Base-by-base conservation (phyloP, 192 early-diverging fungal genomes). In the Lobosporangium transversale region DNA sequence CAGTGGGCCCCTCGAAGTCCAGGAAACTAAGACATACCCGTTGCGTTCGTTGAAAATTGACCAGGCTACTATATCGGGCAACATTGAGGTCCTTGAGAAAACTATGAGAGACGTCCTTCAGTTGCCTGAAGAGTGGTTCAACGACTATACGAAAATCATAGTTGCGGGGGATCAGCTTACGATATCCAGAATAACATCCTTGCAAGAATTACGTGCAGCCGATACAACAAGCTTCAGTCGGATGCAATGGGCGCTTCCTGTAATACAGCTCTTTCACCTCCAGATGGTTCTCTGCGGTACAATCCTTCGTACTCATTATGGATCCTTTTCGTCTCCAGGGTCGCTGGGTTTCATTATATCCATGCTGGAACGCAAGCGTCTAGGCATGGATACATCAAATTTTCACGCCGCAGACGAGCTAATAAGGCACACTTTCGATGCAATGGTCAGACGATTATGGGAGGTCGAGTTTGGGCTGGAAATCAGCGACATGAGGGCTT, bases 241-340 rank as follows among this genome's bases (percentile, higher is more conserved):
- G 47, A 49, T 20, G 51, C 51, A 29, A 20, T 20, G 47, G 47
- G n/a, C 47, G 6, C 6, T 49, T 21, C 47, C 47, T 23, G n/a
- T 49, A 6, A 15, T 49, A 21, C 47, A 49, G 47, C 47, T 49
- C 6, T 49, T 49, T n/a, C 47, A 49, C n/a, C 47, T 49, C 47
- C 47, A 21, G 18, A 49, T 49, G 47, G 5, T 23, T 14, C n/a
- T 49, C 21, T 49, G 47, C 21, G 20, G 20, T 15, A 49, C 47
- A 23, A 49, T 49, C 21, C 47, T 49, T 23, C 6, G 5, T 15
- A 23, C 21, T 23, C 47, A 49, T n/a, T n/a, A n/a, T 49, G 47
- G 47, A 15, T 21, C 14, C 7, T 6, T 49, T 49, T 49, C 47
- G 21, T 7, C 47, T 6, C 18, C 47, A 21, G 47, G 47, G 6